Evolutionary conservation across 176 grass and related monocot genomes (phyloP).

Genomic region (Carex myosuroides): DNA sequence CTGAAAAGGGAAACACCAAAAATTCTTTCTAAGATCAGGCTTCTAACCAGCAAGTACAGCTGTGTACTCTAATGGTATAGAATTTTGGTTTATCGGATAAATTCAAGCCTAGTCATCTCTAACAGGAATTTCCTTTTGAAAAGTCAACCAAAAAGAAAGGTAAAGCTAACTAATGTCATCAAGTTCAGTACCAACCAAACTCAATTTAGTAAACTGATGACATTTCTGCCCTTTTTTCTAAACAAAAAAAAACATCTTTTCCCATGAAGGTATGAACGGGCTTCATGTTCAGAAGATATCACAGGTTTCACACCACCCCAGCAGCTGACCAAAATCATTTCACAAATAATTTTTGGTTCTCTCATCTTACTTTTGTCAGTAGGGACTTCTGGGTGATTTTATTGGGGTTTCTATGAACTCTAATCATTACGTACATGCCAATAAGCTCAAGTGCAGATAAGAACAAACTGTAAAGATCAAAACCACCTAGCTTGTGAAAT

Average conservation of each 20-base stretch:
- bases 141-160: background rate
- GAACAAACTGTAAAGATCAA: background rate
- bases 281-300: background rate
- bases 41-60: background rate
- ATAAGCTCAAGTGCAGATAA: background rate
- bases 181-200: background rate
- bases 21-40: background rate
- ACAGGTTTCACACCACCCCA: background rate
- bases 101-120: background rate
- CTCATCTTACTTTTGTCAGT: background rate
- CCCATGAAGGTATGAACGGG: background rate
- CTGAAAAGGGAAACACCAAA: background rate
- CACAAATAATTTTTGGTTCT: background rate
- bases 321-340: background rate
- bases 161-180: background rate
- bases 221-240: background rate
- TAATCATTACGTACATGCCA: background rate
- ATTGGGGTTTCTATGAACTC: background rate
- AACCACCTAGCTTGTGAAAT: background rate
- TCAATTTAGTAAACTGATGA: background rate
- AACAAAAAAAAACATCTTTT: background rate
- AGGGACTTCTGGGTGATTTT: background rate
- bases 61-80: background rate
- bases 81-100: background rate
- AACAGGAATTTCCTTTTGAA: background rate